Base-by-base conservation (phyloP, 495 filamentous ascomycete species). In the Aeminium ludgeri region DNA sequence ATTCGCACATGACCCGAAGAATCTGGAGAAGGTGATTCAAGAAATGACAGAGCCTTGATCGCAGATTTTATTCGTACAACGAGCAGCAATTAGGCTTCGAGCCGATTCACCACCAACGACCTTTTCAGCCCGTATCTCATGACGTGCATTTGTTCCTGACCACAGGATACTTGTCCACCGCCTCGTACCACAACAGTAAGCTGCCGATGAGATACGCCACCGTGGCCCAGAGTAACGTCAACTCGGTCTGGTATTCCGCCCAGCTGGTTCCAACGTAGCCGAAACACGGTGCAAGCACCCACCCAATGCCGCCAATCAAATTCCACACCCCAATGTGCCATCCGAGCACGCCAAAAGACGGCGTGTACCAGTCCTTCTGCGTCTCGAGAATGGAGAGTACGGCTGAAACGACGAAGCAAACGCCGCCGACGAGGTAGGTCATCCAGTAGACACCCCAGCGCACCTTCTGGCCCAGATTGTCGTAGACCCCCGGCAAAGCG, bases 1-100 rank as follows among this genome's bases (percentile, higher is more conserved):
- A 30, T 87, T 91, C 56, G 83, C 73, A 38, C 83, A 91, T 58
- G 74, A 86, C 45, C 63, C 76, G 12, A 66, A 68, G 18, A 72
- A 73, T 29, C 73, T 87, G 40, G 64, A 65, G 40, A 67, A 66
- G 56, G 77, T 84, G 13, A 72, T 86, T 17, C 45, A 62, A 13
- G 83, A 91, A 54, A 72, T 91, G 43, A 70, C 63, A 40, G 62
- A 63, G 48, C 38, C 39, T 3, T 58, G 44, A 52, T 33, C 12
- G 57, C 3, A 25, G 4, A 25, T 25, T n/a, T n/a, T n/a, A n/a
- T n/a, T n/a, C n/a, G n/a, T n/a, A n/a, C n/a, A n/a, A n/a, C n/a
- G n/a, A 25, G 23, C 23, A 25, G 23, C 23, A 3, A 25, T 25
- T n/a, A n/a, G n/a, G n/a, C n/a, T n/a, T n/a, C n/a, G n/a, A n/a